Evolutionary conservation across 2,329 filamentous ascomycete genomes (phyloP), one percentile per base, ranked within the genome.

Genomic region (Aspergillus uvarum): DNA sequence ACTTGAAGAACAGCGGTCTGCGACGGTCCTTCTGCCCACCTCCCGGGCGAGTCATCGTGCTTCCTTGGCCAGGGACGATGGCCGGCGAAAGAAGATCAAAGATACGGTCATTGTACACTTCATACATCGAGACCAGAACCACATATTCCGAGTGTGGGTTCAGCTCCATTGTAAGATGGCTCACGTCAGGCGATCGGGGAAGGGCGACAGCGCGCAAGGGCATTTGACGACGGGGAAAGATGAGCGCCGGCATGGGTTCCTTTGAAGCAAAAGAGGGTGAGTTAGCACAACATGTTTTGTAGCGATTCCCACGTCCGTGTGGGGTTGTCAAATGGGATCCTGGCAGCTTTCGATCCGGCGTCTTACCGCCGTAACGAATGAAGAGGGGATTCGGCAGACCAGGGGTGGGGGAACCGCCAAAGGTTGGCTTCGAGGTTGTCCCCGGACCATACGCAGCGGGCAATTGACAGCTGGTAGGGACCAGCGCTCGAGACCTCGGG

Each of bases 101-200:
- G 66, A 99, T 98, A 38, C 93, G 88, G 77, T 99, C 94, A 72
- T 99, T 99, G 80, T 99, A 97, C 1, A 99, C 94, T 75, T 99
- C 95, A 76, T 98, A 98, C 93, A 99, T 99, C 56, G 92, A 96
- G 22, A 99, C 83, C 11, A 99, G 81, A 56, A 99, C 87, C 4
- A 90, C 89, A 68, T 97, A 97, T 67, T 96, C 91, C 57, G 89
- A 86, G 21, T 84, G 84, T 1, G 82, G 81, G 63, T 93, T 89
- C 51, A 87, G 81, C 0, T 86, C 82, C 0, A 96, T 82, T 4
- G 83, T 79, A 48, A 96, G 80, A 54, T 87, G 82, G 74, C 87
- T 86, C 55, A 96, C 86, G 64, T 92, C 87, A 8, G 94, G 94
- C 5, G 82, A 79, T 59, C 89, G 86, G 1, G 93, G 91, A 5